Conservation (phyloP, 2,329 filamentous ascomycete species). For the Didymella arachidicola region DNA sequence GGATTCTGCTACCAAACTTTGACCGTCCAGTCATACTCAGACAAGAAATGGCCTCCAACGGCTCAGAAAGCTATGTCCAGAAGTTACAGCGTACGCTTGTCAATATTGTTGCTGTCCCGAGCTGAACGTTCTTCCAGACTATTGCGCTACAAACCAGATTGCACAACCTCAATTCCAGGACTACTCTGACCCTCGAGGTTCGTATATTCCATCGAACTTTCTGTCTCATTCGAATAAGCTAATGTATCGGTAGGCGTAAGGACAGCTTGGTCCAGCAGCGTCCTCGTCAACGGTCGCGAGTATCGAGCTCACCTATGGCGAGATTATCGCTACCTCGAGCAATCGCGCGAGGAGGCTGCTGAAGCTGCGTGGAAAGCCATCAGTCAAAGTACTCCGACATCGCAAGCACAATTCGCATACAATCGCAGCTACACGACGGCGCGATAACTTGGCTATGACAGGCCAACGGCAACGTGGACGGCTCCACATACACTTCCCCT, state of each 20-base stretch:
- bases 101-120: constrained; percentile 4
- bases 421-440: constrained; percentile 30
- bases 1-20: constrained; percentile 22
- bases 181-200: constrained; percentile 50
- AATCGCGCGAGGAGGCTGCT: constrained; percentile 49
- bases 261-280: constrained; percentile 48
- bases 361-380: constrained; percentile 47
- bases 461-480: not conserved
- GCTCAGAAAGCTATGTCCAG: constrained; percentile 41
- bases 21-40: constrained; percentile 24
- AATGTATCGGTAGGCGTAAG: constrained; percentile 39
- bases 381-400: constrained; percentile 17
- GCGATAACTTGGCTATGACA: constrained; percentile 24
- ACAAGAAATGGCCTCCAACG: constrained; percentile 41
- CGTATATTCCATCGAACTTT: constrained; percentile 6
- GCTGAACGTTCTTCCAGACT: constrained; percentile 36
- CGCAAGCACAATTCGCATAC: constrained; percentile 32
- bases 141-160: constrained; percentile 45
- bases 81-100: constrained; percentile 44
- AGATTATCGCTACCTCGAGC: constrained; percentile 48
- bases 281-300: constrained; percentile 46
- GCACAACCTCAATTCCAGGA: constrained; percentile 49
- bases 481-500: not conserved
- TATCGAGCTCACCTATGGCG: constrained; percentile 47
- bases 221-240: constrained; percentile 14